A percentile compares a stretch with the other conserved stretches of the same genome.
Conservation (phyloP, 768 basidiomycete species). For the Hericium coralloides region DNA sequence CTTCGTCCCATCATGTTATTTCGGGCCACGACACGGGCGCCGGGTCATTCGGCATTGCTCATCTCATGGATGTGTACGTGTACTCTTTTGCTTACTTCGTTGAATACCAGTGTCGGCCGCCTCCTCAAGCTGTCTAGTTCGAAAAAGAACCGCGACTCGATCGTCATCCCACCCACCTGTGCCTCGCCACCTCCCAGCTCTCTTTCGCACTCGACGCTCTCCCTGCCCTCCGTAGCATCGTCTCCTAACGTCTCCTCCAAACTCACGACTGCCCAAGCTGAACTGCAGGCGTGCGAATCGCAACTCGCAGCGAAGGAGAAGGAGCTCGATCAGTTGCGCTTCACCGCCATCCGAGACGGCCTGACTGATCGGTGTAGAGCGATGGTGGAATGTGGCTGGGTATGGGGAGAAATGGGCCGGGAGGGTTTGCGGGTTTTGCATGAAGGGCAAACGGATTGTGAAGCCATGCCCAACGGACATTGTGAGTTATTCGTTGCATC, state of each 20-base stretch:
- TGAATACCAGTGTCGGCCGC: constrained; percentile 51
- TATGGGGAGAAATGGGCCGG: constrained; percentile 60
- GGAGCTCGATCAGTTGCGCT: constrained; percentile 44
- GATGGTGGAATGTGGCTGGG: constrained; percentile 58
- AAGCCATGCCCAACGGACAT: constrained; percentile 15
- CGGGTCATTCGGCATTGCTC: no score
- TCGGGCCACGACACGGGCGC: no score
- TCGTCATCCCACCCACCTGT: constrained; percentile 32
- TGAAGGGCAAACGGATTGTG: not conserved
- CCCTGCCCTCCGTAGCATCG: not conserved
- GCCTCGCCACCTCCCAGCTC: constrained; percentile 28
- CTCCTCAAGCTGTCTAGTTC: constrained; percentile 72
- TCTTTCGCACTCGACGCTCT: constrained; percentile 13
- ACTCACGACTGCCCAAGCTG: constrained; percentile 57
- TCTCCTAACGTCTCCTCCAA: constrained; percentile 25
- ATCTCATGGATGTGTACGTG: no score
- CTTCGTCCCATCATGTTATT: no score
- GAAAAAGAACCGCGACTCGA: constrained; percentile 30
- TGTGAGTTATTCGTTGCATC: constrained; percentile 18
- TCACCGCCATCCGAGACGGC: constrained; percentile 51
- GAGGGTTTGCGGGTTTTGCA: constrained; percentile 44
- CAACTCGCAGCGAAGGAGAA: constrained; percentile 64
- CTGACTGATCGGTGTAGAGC: constrained; percentile 55
- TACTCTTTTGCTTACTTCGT: no score
- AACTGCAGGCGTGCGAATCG: constrained; percentile 76